Base-by-base conservation (phyloP, 2,329 filamentous ascomycete species). In the Penicillium sp. region DNA sequence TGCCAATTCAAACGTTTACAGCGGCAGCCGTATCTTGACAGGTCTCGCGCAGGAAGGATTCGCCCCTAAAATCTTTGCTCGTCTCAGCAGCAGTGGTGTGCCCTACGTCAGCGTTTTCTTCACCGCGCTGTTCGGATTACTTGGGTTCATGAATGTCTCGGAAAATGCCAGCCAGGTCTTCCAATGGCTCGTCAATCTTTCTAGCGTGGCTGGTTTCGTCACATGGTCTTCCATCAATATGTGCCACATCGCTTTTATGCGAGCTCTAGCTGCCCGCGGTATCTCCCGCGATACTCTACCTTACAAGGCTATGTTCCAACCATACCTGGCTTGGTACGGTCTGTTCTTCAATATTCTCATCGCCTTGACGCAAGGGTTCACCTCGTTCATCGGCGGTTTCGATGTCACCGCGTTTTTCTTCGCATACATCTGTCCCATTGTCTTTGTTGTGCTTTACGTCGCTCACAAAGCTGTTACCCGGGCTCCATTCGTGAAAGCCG, bases 141-240 rank as follows among this genome's bases (percentile, higher is more conserved):
- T 91, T 2, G 84, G 85, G 0, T 91, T 87, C 76, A 83, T 91
- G 67, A 89, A 88, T 68, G 81, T 85, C 36, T 85, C 82, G 43
- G 81, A 79, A 58, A 82, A 79, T 40, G 85, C 86, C 19, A 80
- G 83, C 16, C 75, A 78, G 7, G 87, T 88, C 74, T 62, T 91
- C 53, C 66, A 62, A 36, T 72, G 70, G 67, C 63, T 73, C 11
- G 65, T 68, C 33, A 71, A 72, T 47, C 67, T 73, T 33, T 67
- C 66, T 31, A 67, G 68, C 49, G 68, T 71, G 39, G 67, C 65
- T n/a, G 69, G 63, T 11, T 72, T 72, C 50, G 68, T 72, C 28
- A 71, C 67, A 18, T 71, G 69, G 69, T 61, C 69, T 8, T 70
- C 65, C n/a, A 68, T 73, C 50, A 72, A 71, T 49, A 67, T 80